These are phyloP conservation scores for Rhodotorula babjevae DNA, from an alignment of 768 basidiomycete genomes.

Conservation along the genomic window DNA sequence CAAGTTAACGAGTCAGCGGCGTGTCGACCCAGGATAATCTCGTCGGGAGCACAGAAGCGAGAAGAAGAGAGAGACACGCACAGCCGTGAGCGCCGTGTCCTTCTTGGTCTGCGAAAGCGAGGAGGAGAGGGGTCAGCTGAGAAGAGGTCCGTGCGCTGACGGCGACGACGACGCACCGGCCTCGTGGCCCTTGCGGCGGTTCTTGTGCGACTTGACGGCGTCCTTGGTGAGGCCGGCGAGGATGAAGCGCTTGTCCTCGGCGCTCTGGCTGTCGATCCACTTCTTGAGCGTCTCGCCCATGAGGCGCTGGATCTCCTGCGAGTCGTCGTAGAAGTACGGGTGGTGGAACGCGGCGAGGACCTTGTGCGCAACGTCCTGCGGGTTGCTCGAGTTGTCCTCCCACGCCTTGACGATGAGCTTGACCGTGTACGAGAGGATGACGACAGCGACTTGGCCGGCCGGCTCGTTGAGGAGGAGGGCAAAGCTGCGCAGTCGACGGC, in stretches of 20 bases:
- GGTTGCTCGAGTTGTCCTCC: constrained; percentile 45
- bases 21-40: too few relatives aligned
- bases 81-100: constrained; percentile 50
- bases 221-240: constrained; percentile 56
- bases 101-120: constrained; percentile 49
- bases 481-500: constrained; percentile 53
- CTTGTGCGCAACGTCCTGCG: constrained; percentile 31
- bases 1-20: too few relatives aligned
- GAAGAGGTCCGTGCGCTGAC: too few relatives aligned
- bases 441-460: constrained; percentile 48
- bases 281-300: constrained; percentile 61
- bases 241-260: constrained; percentile 52
- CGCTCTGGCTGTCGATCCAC: constrained; percentile 47
- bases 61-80: neutral
- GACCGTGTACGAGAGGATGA: constrained; percentile 49
- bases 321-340: constrained; percentile 67
- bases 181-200: constrained; percentile 55
- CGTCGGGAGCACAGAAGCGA: neutral
- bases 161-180: constrained; percentile 41
- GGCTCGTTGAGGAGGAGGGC: constrained; percentile 49
- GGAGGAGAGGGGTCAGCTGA: too few relatives aligned
- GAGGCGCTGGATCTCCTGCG: constrained; percentile 65
- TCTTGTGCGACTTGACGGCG: constrained; percentile 66
- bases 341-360: constrained; percentile 71
- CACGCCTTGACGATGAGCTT: constrained; percentile 49